These are phyloP conservation scores for Fusarium buxicola DNA, from an alignment of 2,329 filamentous ascomycete genomes.

Conservation along the genomic window DNA sequence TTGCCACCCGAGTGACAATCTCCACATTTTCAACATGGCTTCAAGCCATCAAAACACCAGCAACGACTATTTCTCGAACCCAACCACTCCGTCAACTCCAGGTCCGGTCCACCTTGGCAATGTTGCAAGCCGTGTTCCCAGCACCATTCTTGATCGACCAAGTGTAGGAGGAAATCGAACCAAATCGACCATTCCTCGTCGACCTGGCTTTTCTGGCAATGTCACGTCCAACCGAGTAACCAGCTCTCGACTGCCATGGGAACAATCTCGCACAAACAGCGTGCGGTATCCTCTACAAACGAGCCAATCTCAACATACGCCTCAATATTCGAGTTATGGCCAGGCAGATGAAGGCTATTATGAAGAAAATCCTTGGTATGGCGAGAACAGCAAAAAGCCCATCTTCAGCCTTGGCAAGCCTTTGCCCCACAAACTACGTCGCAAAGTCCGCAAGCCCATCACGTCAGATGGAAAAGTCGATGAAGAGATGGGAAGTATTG, in stretches of 20 bases:
- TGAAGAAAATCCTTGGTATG: slow-evolving; percentile 38
- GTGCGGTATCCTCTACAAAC: background rate
- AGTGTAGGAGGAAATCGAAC: background rate
- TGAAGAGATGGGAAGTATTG: slow-evolving; percentile 21
- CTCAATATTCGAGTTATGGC: slow-evolving; percentile 9
- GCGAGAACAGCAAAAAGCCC: slow-evolving; percentile 24
- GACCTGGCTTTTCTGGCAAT: slow-evolving; percentile 5
- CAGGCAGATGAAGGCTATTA: slow-evolving; percentile 35
- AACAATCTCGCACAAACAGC: slow-evolving; percentile 2
- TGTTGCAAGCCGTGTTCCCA: slow-evolving; percentile 23
- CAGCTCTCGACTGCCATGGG: background rate
- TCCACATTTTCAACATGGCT: background rate
- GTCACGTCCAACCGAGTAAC: slow-evolving; percentile 12
- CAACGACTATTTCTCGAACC: slow-evolving; percentile 26
- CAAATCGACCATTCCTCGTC: slow-evolving; percentile 5
- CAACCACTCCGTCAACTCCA: slow-evolving; percentile 14
- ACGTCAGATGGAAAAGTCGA: slow-evolving; percentile 10
- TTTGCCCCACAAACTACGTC: slow-evolving; percentile 32
- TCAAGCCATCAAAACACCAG: slow-evolving; percentile 2
- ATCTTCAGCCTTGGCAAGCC: slow-evolving; percentile 38
- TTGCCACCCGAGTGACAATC: too few relatives aligned
- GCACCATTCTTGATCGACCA: slow-evolving; percentile 20
- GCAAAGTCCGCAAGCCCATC: slow-evolving; percentile 9
- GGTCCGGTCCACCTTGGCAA: slow-evolving; percentile 23
- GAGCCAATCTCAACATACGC: slow-evolving; percentile 1